Base-by-base conservation (phyloP, 768 basidiomycete genomes). In the Podaxis pistillaris region DNA sequence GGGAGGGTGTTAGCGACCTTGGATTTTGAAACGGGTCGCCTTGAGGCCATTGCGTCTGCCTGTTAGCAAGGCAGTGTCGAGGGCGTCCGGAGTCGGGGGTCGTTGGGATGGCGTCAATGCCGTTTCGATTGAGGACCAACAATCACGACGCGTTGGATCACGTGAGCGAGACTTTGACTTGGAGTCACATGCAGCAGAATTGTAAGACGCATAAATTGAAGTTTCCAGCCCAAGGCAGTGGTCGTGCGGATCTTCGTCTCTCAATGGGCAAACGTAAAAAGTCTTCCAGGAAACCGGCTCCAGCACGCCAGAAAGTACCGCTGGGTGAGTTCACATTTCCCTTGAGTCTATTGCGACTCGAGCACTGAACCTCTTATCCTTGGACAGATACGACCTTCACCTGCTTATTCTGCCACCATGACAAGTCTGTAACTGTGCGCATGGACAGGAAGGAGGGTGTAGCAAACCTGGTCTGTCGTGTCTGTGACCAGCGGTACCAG, bases 241-340 rank as follows among this genome's bases (percentile, higher is more conserved):
- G 54, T 19, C 15, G 56, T 54, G 36, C 53, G 6, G 22, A 24
- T 36, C 36, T 50, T 56, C 30, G 26, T 54, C 54, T 58, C 15
- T 70, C 66, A 63, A 94, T 94, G 93, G 93, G 93, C 63, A 94
- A 94, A 76, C 87, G 93, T 67, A 94, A 94, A 77, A 94, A 94
- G 74, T 91, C 93, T 0, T 87, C 92, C 19, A 85, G 90, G 71
- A 93, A 93, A 67, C 90, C 92, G 6, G 84, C 81, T 38, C 84
- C 85, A 50, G 76, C 89, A 5, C 82, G 86, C 66, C 84, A 81
- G 67, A 87, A 85, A 71, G 86, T 86, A 1, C 88, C 91, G 3
- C 80, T 94, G 13, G 93, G 93, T 93, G 56, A 63, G 83, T 71
- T 17, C 9, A 2, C 26, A 63, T 50, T 36, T 36, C 46, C 17